Evolutionary conservation across 1,284 basidiomycete species (phyloP).

Genomic region (Austroboletus niveus): DNA sequence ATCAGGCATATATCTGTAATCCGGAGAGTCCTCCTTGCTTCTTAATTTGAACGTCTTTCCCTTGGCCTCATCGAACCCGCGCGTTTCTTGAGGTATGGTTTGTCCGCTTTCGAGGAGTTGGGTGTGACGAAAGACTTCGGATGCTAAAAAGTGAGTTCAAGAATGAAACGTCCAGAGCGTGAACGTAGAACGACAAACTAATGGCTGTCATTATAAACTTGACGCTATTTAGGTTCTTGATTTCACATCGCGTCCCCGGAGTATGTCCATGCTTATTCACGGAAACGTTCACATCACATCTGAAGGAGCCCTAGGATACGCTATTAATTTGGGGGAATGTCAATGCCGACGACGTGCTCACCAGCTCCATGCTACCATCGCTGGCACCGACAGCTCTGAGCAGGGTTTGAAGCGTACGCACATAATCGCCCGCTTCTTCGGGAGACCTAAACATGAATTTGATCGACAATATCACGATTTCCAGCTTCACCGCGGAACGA

Average conservation of each 20-base stretch:
- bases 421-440: constrained; percentile 90
- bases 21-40: constrained; percentile 90
- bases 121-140: constrained; percentile 75
- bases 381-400: constrained; percentile 84
- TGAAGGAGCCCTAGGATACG: constrained; percentile 73
- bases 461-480: constrained; percentile 6
- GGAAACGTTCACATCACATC: constrained; percentile 97
- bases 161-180: neutral
- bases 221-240: constrained; percentile 96
- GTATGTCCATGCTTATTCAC: constrained; percentile 65
- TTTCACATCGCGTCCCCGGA: constrained; percentile 88
- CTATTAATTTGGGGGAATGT: neutral
- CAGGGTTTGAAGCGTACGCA: constrained; percentile 79
- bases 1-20: constrained; percentile 99
- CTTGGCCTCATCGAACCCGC: constrained; percentile 84
- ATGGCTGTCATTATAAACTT: constrained; percentile 87
- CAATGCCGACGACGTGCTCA: constrained; percentile 33
- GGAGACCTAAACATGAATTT: constrained; percentile 56
- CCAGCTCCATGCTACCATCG: constrained; percentile 98
- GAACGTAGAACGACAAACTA: constrained; percentile 46
- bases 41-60: constrained; percentile 83
- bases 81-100: constrained; percentile 79
- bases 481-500: neutral
- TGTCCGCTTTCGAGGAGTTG: constrained; percentile 50
- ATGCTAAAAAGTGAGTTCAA: constrained; percentile 36